phyloP scores from a whole-genome alignment of 495 filamentous ascomycete species.

The Podospora didyma region DNA sequence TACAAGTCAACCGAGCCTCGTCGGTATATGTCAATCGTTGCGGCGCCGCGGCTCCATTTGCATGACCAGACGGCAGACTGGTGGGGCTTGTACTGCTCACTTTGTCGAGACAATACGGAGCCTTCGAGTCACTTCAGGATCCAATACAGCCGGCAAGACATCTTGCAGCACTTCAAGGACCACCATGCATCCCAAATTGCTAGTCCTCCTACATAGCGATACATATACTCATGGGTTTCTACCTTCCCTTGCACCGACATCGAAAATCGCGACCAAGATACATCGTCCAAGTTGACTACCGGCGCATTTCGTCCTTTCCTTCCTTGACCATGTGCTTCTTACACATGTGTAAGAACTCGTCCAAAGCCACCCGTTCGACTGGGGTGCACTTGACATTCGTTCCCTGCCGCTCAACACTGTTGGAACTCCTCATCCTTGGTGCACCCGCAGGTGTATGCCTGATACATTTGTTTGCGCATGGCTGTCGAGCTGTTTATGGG shows the following conservation, averaged over 20 bases:
- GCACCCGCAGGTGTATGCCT: neutral
- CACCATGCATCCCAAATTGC: too few species aligned
- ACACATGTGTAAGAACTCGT: neutral
- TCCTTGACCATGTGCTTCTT: conserved; percentile 2
- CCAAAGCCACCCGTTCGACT: neutral
- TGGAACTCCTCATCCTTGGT: neutral
- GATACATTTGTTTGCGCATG: neutral
- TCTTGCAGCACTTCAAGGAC: neutral
- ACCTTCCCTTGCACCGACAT: too few species aligned
- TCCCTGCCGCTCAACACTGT: conserved; percentile 1
- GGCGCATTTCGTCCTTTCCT: conserved; percentile 2
- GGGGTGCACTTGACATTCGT: conserved; percentile 3
- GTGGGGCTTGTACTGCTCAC: neutral
- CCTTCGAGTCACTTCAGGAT: neutral
- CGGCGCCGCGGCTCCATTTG: neutral
- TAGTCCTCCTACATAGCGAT: neutral
- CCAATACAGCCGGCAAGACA: neutral
- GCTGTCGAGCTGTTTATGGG: neutral
- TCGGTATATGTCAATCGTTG: neutral
- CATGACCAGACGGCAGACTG: neutral
- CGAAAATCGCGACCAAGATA: too few species aligned
- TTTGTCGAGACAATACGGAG: neutral
- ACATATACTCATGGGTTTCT: neutral
- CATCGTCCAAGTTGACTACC: neutral
- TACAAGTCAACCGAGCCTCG: neutral